Base-by-base conservation (phyloP, 306 rosid species). In the Vicia faba region DNA sequence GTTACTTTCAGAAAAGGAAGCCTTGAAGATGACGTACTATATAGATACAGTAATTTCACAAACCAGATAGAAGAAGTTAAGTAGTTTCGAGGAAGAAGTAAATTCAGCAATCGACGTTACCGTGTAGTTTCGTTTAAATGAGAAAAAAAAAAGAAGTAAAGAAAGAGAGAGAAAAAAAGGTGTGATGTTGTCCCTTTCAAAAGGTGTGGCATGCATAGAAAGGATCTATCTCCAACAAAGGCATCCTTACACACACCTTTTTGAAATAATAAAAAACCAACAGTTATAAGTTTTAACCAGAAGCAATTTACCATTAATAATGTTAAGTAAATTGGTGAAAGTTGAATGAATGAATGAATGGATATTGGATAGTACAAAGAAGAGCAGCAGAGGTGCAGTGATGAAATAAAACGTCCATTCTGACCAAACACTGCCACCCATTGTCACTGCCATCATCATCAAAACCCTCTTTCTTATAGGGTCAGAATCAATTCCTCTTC, bases 351-450 rank as follows among this genome's bases (percentile, higher is more conserved):
- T 54, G 60, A 54, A 55, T 55, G 61, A 55, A 55, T 55, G 61
- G 29, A 55, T 2, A 25, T 55, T 55, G 38, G 59, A 55, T 55
- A 49, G 85, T 72, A 83, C 72, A 75, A 74, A 74, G 78, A 75
- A 69, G 38, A 70, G 71, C 73, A 66, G 82, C 64, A 69, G 79
- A 60, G 40, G 75, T 12, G 72, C 81, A 86, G 87, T 76, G 86
- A 76, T 83, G 88, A 79, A 79, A 68, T 73, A 83, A 83, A 70
- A 86, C 72, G 81, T 78, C 81, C 63, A 70, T 76, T 83, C 88
- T 86, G 91, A 83, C 86, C 84, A 79, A 60, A 81, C 91, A 83
- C 86, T 83, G 91, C 72, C 85, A 75, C 48, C 75, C 76, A 33
- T 78, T 71, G 65, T 75, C 82, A 68, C 84, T 73, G 86, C 72